Conservation (phyloP, 192 early-diverging fungal species). For the Allomyces macrogynus region DNA sequence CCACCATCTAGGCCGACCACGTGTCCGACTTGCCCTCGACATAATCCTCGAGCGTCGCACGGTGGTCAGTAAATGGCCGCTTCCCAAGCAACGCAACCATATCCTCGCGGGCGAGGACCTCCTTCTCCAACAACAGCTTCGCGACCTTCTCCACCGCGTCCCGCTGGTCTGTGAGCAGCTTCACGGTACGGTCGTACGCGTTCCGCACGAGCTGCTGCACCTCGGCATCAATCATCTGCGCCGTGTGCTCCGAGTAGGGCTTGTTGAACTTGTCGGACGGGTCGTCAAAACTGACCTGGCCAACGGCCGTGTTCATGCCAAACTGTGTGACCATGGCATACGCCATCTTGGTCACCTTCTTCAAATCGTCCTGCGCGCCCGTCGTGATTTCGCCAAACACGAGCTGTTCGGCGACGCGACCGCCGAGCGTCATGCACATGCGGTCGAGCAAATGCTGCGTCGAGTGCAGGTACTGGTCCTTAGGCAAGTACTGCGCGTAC, state of each 20-base stretch:
- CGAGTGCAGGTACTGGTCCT: conserved; percentile 91
- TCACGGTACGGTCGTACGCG: conserved; percentile 63
- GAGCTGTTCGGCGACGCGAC: conserved; percentile 67
- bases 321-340: conserved; percentile 88
- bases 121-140: conserved; percentile 76
- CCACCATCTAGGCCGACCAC: too few species aligned
- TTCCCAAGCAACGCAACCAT: conserved; percentile 76
- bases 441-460: conserved; percentile 75
- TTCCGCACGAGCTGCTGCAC: conserved; percentile 59
- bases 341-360: conserved; percentile 92
- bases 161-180: conserved; percentile 67
- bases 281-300: conserved; percentile 64
- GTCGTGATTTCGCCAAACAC: conserved; percentile 87
- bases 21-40: conserved; percentile 7
- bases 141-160: conserved; percentile 83
- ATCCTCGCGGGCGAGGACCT: conserved; percentile 88
- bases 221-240: conserved; percentile 80
- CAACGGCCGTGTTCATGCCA: conserved; percentile 79
- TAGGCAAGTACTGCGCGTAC: conserved; percentile 96
- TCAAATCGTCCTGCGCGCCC: conserved; percentile 87
- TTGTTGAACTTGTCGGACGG: conserved; percentile 68
- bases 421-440: conserved; percentile 77
- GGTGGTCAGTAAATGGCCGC: conserved; percentile 49
- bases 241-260: conserved; percentile 90
- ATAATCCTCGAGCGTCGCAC: conserved; percentile 48